Conservation (phyloP, 768 basidiomycete genomes). For the Cystofilobasidium bisporidii region DNA sequence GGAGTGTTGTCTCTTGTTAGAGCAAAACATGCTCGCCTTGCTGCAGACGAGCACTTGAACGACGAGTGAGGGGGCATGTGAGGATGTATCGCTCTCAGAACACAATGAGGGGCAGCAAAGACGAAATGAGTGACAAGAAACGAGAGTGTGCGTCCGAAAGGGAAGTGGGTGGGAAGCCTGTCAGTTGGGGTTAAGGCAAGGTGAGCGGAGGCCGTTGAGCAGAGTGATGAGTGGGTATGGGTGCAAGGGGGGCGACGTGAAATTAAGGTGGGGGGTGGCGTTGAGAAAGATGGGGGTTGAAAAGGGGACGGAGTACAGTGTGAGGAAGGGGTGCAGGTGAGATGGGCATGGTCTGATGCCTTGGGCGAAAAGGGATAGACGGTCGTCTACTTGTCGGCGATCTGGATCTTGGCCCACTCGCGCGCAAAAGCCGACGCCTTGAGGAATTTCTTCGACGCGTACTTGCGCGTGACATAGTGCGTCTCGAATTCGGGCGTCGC, state of each 20-base stretch:
- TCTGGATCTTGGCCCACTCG: slow-evolving; percentile 22
- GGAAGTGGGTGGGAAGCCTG: not conserved
- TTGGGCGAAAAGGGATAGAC: too few species aligned
- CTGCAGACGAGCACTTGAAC: not conserved
- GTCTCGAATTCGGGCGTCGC: slow-evolving; percentile 67
- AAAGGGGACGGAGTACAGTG: not conserved
- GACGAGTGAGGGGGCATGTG: too few species aligned
- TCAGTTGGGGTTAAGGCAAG: not conserved
- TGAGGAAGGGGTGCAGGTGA: not conserved
- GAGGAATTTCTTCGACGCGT: slow-evolving; percentile 71
- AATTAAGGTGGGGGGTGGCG: not conserved
- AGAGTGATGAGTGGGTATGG: not conserved
- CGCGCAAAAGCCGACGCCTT: slow-evolving; percentile 17
- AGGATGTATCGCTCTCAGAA: too few species aligned
- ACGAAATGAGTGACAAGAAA: slow-evolving; percentile 7
- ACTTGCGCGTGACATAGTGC: slow-evolving; percentile 89
- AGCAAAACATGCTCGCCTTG: too few species aligned
- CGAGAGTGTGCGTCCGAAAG: not conserved
- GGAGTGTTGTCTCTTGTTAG: too few species aligned
- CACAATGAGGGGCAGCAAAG: not conserved
- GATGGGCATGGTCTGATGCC: too few species aligned
- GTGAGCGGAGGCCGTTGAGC: not conserved
- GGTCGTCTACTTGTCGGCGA: not conserved
- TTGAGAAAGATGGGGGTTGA: not conserved
- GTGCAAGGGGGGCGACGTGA: not conserved